Conservation (phyloP, 495 filamentous ascomycete species). For the Penicillium salamii region DNA sequence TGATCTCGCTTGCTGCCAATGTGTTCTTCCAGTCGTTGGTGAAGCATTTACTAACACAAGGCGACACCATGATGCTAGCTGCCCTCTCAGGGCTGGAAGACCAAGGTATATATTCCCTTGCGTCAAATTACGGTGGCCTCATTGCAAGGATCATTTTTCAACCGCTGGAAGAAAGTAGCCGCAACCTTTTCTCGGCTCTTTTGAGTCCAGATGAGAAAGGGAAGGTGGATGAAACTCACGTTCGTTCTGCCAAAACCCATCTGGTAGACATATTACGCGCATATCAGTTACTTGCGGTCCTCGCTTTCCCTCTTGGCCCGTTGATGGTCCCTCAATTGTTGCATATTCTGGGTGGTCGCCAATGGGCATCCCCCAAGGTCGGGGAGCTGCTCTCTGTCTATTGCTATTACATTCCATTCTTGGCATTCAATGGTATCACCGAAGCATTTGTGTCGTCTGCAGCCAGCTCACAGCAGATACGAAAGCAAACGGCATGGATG, state of each 20-base stretch:
- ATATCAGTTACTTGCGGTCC: conserved; percentile 60
- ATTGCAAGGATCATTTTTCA: conserved; percentile 89
- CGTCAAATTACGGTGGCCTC: conserved; percentile 91
- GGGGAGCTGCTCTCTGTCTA: conserved; percentile 74
- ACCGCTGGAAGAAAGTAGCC: conserved; percentile 87
- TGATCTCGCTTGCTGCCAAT: conserved; percentile 66
- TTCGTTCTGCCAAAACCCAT: conserved; percentile 31
- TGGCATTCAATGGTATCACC: conserved; percentile 86
- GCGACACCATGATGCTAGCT: conserved; percentile 84
- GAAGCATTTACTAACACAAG: conserved; percentile 92
- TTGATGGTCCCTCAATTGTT: conserved; percentile 69
- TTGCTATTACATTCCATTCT: conserved; percentile 87
- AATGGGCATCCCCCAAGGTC: conserved; percentile 63
- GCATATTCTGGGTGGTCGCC: conserved; percentile 64
- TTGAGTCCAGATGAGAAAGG: conserved; percentile 27
- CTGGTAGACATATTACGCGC: conserved; percentile 35
- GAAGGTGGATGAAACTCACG: conserved; percentile 11
- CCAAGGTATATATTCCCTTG: conserved; percentile 92
- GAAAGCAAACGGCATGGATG: conserved; percentile 80
- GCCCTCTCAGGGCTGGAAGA: conserved; percentile 68
- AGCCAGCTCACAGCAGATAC: conserved; percentile 66
- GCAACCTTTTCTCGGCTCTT: conserved; percentile 80
- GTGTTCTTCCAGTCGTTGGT: conserved; percentile 83
- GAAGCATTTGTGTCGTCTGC: conserved; percentile 91
- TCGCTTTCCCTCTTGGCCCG: conserved; percentile 67